Conservation (phyloP, 2,329 filamentous ascomycete genomes). For the Beauveria varroae region DNA sequence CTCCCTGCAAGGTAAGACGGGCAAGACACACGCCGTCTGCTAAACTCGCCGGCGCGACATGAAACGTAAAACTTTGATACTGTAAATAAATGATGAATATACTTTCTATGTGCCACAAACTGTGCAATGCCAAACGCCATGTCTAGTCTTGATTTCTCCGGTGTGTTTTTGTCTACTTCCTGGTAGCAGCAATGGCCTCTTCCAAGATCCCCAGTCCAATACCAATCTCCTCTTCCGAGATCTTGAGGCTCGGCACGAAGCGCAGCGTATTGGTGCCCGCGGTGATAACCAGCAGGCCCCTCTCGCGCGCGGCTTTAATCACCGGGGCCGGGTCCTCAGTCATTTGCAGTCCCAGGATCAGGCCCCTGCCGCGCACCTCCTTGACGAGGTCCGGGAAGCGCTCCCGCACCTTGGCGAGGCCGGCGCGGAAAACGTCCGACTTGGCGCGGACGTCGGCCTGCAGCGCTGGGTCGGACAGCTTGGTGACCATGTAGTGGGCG, state of each 20-base stretch:
- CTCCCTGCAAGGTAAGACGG: conserved; percentile 80
- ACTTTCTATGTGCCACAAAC: neutral
- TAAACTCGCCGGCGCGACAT: conserved; percentile 32
- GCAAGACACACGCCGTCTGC: conserved; percentile 85
- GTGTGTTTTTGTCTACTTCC: conserved; percentile 15
- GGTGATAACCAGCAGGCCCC: conserved; percentile 83
- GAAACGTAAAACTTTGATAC: neutral
- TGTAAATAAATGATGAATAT: neutral
- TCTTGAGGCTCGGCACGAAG: conserved; percentile 81
- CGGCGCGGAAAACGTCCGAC: conserved; percentile 39
- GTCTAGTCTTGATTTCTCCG: neutral
- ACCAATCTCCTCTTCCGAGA: conserved; percentile 73
- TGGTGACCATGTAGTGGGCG: conserved; percentile 76
- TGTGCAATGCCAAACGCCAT: neutral
- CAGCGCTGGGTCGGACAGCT: conserved; percentile 64
- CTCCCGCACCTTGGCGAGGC: conserved; percentile 39
- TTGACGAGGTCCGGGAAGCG: conserved; percentile 61
- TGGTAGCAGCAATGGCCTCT: conserved; percentile 48
- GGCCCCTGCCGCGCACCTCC: conserved; percentile 73
- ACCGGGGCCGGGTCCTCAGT: conserved; percentile 64
- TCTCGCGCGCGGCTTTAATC: conserved; percentile 77
- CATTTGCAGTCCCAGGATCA: conserved; percentile 84
- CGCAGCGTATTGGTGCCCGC: conserved; percentile 87
- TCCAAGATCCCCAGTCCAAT: conserved; percentile 70
- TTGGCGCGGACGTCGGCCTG: conserved; percentile 65